A percentile compares a stretch with the other conserved stretches of the same genome.
These are phyloP conservation scores for Kuraishia piskuri DNA, from an alignment of 805 yeast genomes.

Conservation along the genomic window DNA sequence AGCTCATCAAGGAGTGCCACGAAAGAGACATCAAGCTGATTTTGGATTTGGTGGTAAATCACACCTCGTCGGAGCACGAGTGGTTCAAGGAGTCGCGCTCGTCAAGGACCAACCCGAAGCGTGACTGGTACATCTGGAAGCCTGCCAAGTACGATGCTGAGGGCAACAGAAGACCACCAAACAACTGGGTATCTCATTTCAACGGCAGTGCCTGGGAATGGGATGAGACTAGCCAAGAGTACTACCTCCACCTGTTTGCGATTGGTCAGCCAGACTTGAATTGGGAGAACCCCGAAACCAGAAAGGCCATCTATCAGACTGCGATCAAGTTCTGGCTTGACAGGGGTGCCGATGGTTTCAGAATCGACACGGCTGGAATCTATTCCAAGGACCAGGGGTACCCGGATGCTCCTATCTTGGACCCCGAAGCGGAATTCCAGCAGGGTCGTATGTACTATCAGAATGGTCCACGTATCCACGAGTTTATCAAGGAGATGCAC, in stretches of 20 bases:
- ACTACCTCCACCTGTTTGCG: conserved; percentile 47
- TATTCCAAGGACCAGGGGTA: conserved; percentile 38
- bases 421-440: conserved; percentile 32
- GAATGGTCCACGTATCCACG: conserved; percentile 50
- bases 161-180: conserved; percentile 48
- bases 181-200: conserved; percentile 46
- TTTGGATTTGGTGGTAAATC: conserved; percentile 51
- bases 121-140: conserved; percentile 58
- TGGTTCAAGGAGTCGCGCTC: conserved; percentile 52
- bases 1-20: conserved; percentile 37
- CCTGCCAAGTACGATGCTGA: conserved; percentile 34
- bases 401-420: conserved; percentile 40
- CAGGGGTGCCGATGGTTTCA: conserved; percentile 50
- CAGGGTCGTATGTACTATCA: conserved; percentile 23
- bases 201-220: conserved; percentile 50
- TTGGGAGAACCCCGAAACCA: conserved; percentile 43
- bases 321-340: conserved; percentile 47
- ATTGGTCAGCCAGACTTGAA: conserved; percentile 50
- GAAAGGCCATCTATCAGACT: conserved; percentile 31
- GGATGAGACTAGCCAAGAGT: conserved; percentile 45
- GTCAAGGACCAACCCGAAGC: conserved; percentile 41
- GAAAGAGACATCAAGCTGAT: conserved; percentile 41
- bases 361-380: conserved; percentile 48
- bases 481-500: conserved; percentile 45
- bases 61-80: conserved; percentile 44